Evolutionary conservation across 768 basidiomycete genomes (phyloP), one percentile per base, ranked within the genome.

Genomic region (Panus rudis): DNA sequence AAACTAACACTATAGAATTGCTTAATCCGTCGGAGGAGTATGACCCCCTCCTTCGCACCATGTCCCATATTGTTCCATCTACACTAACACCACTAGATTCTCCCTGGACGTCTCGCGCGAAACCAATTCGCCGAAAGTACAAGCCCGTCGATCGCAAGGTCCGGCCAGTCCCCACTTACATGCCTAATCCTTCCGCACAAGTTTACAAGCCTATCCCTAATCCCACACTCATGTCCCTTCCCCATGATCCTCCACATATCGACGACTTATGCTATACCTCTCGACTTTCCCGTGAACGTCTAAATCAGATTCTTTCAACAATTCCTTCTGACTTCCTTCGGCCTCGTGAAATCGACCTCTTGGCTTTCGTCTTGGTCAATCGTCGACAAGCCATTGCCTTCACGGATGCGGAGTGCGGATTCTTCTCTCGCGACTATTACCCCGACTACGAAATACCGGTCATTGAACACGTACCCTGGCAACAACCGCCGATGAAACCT

Each of bases 391-490:
- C 57, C 0, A 46, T 63, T 10, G 60, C 60, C 0, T 63, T 47
- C 22, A 31, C 50, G 1, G 54, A 58, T 26, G n/a, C 21, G 16
- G 59, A 69, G 40, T 42, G 52, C 2, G 67, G 67, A 3, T 57
- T 42, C 0, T 66, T 68, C 38, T 53, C 43, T 11, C 43, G 41
- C 0, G 50, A 62, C 13, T 68, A 57, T 45, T 67, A 52, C 30
- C 59, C 61, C 6, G 61, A 63, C 42, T 62, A 63, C 25, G 49
- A 57, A 16, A 58, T 65, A 17, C 59, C 61, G 0, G 46, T 53
- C 6, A 63, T 67, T 2, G 56, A 60, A 40, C 65, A 68, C 37
- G 55, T 43, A 0, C 65, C 64, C 0, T 68, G 66, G 66, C 45
- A 56, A 6, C 41, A 48, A 20, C 46, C 50, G 3, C 60, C 61